phyloP scores from a whole-genome alignment of 2,329 filamentous ascomycete genomes.

The Fusarium algeriense region DNA sequence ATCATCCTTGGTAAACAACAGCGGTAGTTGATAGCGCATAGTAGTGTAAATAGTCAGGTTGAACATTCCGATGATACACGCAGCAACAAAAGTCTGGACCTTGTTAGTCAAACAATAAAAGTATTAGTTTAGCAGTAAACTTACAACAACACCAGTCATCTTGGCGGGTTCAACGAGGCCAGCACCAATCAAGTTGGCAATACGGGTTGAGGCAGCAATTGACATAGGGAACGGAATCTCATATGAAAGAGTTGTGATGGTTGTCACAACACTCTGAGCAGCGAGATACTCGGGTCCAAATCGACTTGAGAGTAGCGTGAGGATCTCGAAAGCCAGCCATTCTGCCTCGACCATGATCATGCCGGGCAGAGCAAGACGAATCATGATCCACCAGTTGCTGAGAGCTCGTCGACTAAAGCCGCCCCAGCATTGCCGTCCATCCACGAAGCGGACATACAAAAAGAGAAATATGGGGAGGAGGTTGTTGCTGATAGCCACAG shows the following conservation, averaged over 20 bases:
- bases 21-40: slow-evolving; percentile 79
- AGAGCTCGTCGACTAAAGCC: slow-evolving; percentile 79
- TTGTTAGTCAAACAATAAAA: background rate
- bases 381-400: slow-evolving; percentile 83
- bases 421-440: slow-evolving; percentile 85
- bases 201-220: slow-evolving; percentile 87
- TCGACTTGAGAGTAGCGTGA: slow-evolving; percentile 85
- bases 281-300: slow-evolving; percentile 85
- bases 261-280: slow-evolving; percentile 87
- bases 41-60: slow-evolving; percentile 78
- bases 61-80: slow-evolving; percentile 78
- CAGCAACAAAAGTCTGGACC: slow-evolving; percentile 69
- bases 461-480: slow-evolving; percentile 82
- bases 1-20: slow-evolving; percentile 80
- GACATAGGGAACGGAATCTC: slow-evolving; percentile 93
- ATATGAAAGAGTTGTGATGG: slow-evolving; percentile 83
- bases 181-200: slow-evolving; percentile 93
- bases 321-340: slow-evolving; percentile 91
- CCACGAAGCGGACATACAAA: slow-evolving; percentile 79
- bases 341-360: slow-evolving; percentile 96
- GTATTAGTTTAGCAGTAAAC: slow-evolving; percentile 39
- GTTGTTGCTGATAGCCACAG: slow-evolving; percentile 82
- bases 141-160: slow-evolving; percentile 80
- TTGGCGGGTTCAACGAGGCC: slow-evolving; percentile 84
- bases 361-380: slow-evolving; percentile 87